These are phyloP conservation scores for Digitaria exilis DNA, from an alignment of 202 grass and related monocot genomes.

Conservation along the genomic window DNA sequence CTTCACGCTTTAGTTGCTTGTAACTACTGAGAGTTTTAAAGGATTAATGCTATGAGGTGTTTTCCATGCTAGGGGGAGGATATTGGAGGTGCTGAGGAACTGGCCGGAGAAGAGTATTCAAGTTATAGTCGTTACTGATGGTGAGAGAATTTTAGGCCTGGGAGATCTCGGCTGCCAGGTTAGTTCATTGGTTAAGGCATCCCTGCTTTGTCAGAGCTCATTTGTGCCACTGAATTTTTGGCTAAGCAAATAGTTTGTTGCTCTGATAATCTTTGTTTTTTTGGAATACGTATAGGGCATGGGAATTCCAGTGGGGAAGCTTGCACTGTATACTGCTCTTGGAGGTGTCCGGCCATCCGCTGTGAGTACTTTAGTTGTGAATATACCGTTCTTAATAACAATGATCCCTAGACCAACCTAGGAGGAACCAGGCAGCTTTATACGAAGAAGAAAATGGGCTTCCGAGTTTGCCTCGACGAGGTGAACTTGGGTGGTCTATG, in stretches of 20 bases:
- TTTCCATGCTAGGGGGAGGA: slow-evolving; percentile 58
- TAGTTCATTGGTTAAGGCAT: not conserved
- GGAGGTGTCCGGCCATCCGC: slow-evolving; percentile 81
- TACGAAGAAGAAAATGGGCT: no score
- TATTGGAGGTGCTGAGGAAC: slow-evolving; percentile 85
- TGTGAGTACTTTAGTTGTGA: slow-evolving; percentile 47
- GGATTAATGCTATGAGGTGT: not conserved
- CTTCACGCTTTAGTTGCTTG: not conserved
- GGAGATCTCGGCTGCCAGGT: slow-evolving; percentile 98
- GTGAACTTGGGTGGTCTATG: no score
- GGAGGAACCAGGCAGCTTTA: no score
- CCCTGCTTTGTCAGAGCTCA: not conserved
- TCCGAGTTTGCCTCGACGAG: no score
- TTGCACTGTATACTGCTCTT: slow-evolving; percentile 84
- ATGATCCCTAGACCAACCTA: no score
- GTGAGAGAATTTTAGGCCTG: slow-evolving; percentile 85
- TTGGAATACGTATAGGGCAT: slow-evolving; percentile 63
- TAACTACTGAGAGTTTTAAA: not conserved
- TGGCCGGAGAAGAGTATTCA: slow-evolving; percentile 97
- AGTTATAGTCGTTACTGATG: slow-evolving; percentile 90
- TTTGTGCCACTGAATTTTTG: slow-evolving; percentile 10
- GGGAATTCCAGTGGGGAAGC: slow-evolving; percentile 96
- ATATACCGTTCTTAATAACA: not conserved
- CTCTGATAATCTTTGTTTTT: slow-evolving; percentile 6
- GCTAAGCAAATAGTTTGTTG: not conserved